A percentile compares a stretch with the other conserved stretches of the same genome.
phyloP scores from a whole-genome alignment of 1,284 basidiomycete genomes.

The Ganoderma boninense region DNA sequence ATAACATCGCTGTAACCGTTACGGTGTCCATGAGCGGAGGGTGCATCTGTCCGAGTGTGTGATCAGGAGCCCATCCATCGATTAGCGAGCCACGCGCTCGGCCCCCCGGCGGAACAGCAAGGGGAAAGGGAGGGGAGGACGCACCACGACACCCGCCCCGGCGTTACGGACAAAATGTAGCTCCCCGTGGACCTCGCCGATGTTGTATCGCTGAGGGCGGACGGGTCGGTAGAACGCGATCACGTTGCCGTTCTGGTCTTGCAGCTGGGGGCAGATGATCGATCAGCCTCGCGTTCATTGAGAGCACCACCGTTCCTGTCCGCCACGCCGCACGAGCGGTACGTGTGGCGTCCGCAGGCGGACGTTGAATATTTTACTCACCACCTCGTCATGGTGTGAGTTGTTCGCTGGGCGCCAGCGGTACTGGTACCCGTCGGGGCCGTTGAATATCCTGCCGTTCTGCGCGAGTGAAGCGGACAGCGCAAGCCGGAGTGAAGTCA shows the following conservation, averaged over 20 bases:
- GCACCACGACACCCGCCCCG: conserved; percentile 81
- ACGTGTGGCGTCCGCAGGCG: conserved; percentile 21
- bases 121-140: conserved; percentile 37
- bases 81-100: conserved; percentile 24
- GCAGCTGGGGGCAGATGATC: conserved; percentile 57
- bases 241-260: conserved; percentile 70
- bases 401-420: conserved; percentile 74
- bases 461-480: conserved; percentile 30
- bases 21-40: conserved; percentile 89
- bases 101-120: conserved; percentile 23
- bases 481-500: conserved; percentile 18
- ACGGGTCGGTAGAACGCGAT: conserved; percentile 83
- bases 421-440: conserved; percentile 81
- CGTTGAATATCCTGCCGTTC: conserved; percentile 74
- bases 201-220: conserved; percentile 77
- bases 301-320: conserved; percentile 12
- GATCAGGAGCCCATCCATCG: conserved; percentile 31
- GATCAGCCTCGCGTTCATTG: conserved; percentile 14
- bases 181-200: conserved; percentile 85
- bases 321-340: conserved; percentile 23
- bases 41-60: conserved; percentile 67
- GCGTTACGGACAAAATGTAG: conserved; percentile 80
- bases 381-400: conserved; percentile 64
- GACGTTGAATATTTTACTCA: conserved; percentile 45
- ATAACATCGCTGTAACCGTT: conserved; percentile 83